Base-by-base conservation (phyloP, 202 grass and related monocot species). In the Setaria viridis region DNA sequence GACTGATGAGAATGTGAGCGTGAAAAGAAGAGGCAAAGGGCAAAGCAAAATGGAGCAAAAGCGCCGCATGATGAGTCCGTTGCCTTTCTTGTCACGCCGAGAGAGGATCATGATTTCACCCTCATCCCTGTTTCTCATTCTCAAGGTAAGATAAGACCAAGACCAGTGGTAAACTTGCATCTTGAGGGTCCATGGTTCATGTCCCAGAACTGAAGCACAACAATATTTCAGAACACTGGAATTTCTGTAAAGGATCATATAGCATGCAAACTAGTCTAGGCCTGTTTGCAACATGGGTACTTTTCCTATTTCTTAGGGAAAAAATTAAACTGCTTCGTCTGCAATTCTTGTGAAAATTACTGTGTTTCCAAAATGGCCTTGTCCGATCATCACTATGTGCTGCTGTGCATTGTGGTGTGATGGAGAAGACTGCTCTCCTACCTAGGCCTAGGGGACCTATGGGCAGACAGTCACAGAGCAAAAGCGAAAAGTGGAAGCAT, bases 401-500 rank as follows among this genome's bases (percentile, higher is more conserved):
- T 48, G 67, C 45, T 0, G 0, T 32, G 21, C 20, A 10, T n/a
- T 21, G 45, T 69, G 41, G 37, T 6, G 37, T n/a, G 45, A n/a
- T 25, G 49, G 34, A 32, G 10, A 76, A 15, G 50, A 49, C 29
- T 72, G 65, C 17, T 54, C 45, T 12, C 33, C 9, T 46, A 11
- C 72, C 10, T 11, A 3, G 76, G 43, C 46, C 46, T 65, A 66
- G 9, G 10, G 19, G 35, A 68, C 4, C 67, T 29, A 66, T 9
- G 58, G 51, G 51, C 62, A 75, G 74, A 83, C 51, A 84, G 56
- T 71, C 51, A 72, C 76, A 85, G 70, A 81, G 70, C 70, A 84
- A 85, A 91, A 88, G 89, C 71, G 56, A 67, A 91, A 88, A 88
- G 77, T n/a, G 29, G 89, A 87, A 91, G 76, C 85, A 37, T 87